These are phyloP conservation scores for Priceomyces fermenticarens DNA, from an alignment of 805 yeast genomes.

Conservation along the genomic window DNA sequence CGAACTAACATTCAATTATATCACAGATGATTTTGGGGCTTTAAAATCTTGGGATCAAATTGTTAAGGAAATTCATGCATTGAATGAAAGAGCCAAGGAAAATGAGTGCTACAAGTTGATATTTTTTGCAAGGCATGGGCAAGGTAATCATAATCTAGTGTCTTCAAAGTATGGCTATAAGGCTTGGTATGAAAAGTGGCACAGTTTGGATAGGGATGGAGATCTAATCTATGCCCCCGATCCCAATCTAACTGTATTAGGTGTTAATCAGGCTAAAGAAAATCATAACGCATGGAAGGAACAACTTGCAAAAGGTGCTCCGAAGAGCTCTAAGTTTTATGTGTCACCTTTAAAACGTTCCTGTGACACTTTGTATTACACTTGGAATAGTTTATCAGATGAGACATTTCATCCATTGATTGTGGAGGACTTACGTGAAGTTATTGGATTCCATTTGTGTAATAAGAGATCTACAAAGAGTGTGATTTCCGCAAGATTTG, in stretches of 20 bases:
- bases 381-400: slow-evolving; percentile 44
- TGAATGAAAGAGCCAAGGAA: slow-evolving; percentile 31
- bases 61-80: slow-evolving; percentile 22
- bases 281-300: slow-evolving; percentile 42
- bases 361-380: slow-evolving; percentile 50
- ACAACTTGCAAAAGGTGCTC: slow-evolving; percentile 47
- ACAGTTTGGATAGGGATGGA: slow-evolving; percentile 51
- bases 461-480: slow-evolving; percentile 50
- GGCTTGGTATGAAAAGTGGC: slow-evolving; percentile 59
- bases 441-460: slow-evolving; percentile 58
- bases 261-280: slow-evolving; percentile 53
- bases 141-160: slow-evolving; percentile 61
- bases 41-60: slow-evolving; percentile 40
- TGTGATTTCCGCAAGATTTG: slow-evolving; percentile 36
- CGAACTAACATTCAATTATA: slow-evolving; percentile 45
- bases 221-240: slow-evolving; percentile 58
- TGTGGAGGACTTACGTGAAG: slow-evolving; percentile 52
- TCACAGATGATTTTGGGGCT: slow-evolving; percentile 44
- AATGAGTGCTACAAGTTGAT: slow-evolving; percentile 48
- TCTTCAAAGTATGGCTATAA: slow-evolving; percentile 53
- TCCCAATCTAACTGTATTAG: slow-evolving; percentile 55
- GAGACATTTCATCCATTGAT: slow-evolving; percentile 28
- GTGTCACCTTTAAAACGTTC: slow-evolving; percentile 66
- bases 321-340: slow-evolving; percentile 55
- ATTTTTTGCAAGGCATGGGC: slow-evolving; percentile 65